Evolutionary conservation across 306 rosid species (phyloP).

Genomic region (Lathyrus sativus): DNA sequence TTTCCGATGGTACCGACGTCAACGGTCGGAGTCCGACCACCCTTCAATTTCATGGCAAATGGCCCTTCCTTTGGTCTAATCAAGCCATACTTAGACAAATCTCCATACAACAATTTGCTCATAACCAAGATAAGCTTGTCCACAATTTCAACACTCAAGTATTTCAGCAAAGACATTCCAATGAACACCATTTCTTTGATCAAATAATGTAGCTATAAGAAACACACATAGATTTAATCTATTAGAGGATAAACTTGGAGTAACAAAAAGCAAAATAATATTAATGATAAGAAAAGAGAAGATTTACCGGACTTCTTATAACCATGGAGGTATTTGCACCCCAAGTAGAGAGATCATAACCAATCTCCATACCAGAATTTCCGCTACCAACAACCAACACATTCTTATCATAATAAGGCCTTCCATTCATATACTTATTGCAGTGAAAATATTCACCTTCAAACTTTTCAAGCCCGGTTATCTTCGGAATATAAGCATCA

Average conservation of each 20-base stretch:
- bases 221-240: too few relatives aligned
- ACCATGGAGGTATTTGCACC: constrained; percentile 67
- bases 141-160: constrained; percentile 34
- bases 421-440: constrained; percentile 51
- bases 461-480: constrained; percentile 49
- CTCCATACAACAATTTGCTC: constrained; percentile 47
- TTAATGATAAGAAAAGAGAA: not conserved
- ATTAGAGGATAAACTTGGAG: too few relatives aligned
- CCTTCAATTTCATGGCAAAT: constrained; percentile 40
- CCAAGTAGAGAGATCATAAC: constrained; percentile 59
- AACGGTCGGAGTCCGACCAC: constrained; percentile 62
- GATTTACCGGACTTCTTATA: constrained; percentile 49
- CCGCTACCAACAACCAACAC: constrained; percentile 78
- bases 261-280: too few relatives aligned
- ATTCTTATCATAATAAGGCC: constrained; percentile 42
- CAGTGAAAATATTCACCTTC: constrained; percentile 58
- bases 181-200: constrained; percentile 52
- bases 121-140: constrained; percentile 42
- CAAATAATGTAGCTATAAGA: constrained; percentile 49
- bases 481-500: constrained; percentile 44
- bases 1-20: constrained; percentile 57
- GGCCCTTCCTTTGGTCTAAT: constrained; percentile 58
- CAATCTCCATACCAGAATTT: constrained; percentile 78
- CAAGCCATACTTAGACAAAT: constrained; percentile 52
- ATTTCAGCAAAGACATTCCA: constrained; percentile 56